These are phyloP conservation scores for Coffea humblotiana DNA, from an alignment of 305 asterid genomes.

Conservation along the genomic window DNA sequence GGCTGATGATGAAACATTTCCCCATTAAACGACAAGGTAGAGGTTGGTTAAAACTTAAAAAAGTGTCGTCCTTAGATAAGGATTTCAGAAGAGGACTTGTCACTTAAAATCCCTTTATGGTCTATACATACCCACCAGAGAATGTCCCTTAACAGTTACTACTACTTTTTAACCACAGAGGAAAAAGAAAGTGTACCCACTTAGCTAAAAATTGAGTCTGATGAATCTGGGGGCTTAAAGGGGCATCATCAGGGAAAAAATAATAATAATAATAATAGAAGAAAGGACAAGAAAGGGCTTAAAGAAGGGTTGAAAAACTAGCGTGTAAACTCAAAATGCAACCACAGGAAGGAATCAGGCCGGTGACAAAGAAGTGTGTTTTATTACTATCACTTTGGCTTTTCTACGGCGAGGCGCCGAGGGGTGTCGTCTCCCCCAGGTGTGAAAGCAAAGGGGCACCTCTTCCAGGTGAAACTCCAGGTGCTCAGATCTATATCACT, in stretches of 20 bases:
- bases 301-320: not conserved
- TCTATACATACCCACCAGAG: constrained; percentile 5
- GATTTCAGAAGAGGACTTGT: constrained; percentile 1
- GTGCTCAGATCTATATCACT: constrained; percentile 17
- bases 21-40: constrained; percentile 15
- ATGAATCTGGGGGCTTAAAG: not conserved
- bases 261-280: too few species aligned
- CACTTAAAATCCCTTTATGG: not conserved
- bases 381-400: not conserved
- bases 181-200: not conserved
- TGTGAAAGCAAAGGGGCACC: not conserved
- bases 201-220: not conserved
- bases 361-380: constrained; percentile 9
- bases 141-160: constrained; percentile 11
- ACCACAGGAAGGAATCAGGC: constrained; percentile 2
- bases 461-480: constrained; percentile 7
- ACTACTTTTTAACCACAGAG: not conserved
- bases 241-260: not conserved
- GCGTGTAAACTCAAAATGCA: not conserved
- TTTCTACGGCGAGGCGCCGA: not conserved
- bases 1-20: constrained; percentile 1
- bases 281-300: not conserved
- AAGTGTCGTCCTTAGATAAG: constrained; percentile 18
- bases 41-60: constrained; percentile 4
- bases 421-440: not conserved